Evolutionary conservation across 768 basidiomycete species (phyloP).

Genomic region (Coprinopsis sp.): DNA sequence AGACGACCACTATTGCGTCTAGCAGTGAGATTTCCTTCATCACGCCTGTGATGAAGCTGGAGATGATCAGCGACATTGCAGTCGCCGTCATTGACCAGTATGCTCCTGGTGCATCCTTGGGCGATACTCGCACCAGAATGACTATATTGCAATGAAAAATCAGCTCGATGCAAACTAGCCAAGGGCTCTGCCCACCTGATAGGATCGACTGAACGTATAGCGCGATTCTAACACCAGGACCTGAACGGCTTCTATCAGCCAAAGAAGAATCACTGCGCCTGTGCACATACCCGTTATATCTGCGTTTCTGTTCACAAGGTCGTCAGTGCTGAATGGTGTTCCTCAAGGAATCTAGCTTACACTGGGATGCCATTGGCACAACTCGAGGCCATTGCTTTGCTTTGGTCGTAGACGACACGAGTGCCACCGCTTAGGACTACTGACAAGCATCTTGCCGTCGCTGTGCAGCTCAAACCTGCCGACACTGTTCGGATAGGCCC

Average conservation of each 20-base stretch:
- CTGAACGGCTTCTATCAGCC: slow-evolving; percentile 4
- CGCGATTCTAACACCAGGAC: slow-evolving; percentile 21
- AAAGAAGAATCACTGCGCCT: not conserved
- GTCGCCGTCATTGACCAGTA: slow-evolving; percentile 27
- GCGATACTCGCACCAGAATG: slow-evolving; percentile 22
- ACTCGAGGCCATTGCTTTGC: too few relatives aligned
- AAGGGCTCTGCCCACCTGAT: slow-evolving; percentile 13
- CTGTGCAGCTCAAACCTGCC: too few relatives aligned
- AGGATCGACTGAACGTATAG: slow-evolving; percentile 22
- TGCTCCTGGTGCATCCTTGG: slow-evolving; percentile 22
- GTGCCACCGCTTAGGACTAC: too few relatives aligned
- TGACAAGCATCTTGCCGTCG: too few relatives aligned
- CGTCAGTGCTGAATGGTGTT: too few relatives aligned
- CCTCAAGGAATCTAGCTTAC: too few relatives aligned
- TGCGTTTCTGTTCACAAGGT: slow-evolving; percentile 12
- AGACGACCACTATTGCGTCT: slow-evolving; percentile 24
- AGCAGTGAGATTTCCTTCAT: slow-evolving; percentile 17
- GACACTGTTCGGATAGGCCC: too few relatives aligned
- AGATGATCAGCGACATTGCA: slow-evolving; percentile 22
- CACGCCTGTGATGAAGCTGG: slow-evolving; percentile 19
- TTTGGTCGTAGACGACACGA: too few relatives aligned
- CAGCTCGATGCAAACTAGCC: not conserved
- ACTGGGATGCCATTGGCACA: too few relatives aligned
- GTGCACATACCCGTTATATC: slow-evolving; percentile 20
- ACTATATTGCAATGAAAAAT: slow-evolving; percentile 8